These are phyloP conservation scores for Suillus brevipes DNA, from an alignment of 768 basidiomycete genomes.

Conservation along the genomic window DNA sequence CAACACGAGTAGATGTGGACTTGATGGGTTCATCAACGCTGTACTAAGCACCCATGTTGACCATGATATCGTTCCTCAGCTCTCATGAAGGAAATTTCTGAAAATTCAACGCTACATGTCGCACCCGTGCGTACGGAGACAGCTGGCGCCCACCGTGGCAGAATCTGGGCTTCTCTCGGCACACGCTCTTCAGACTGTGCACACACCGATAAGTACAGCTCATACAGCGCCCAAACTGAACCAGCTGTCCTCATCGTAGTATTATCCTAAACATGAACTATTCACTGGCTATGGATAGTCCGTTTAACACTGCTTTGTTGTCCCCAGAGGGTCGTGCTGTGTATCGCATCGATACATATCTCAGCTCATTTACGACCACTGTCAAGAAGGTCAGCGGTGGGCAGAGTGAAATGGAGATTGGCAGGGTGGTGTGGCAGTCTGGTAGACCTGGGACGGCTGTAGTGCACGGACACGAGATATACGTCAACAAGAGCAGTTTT, in stretches of 20 bases:
- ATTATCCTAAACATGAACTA: slow-evolving; percentile 26
- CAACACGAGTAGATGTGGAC: slow-evolving; percentile 18
- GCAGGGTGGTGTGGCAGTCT: slow-evolving; percentile 32
- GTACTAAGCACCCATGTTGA: background rate
- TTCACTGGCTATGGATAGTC: slow-evolving; percentile 32
- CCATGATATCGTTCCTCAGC: background rate
- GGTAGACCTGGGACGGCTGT: slow-evolving; percentile 28
- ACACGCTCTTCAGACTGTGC: slow-evolving; percentile 20
- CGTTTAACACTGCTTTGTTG: slow-evolving; percentile 32
- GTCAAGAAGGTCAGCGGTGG: slow-evolving; percentile 26
- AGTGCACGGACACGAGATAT: slow-evolving; percentile 30
- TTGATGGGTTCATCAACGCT: slow-evolving; percentile 12
- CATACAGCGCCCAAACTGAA: slow-evolving; percentile 13
- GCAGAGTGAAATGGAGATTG: slow-evolving; percentile 26
- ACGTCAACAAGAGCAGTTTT: slow-evolving; percentile 24
- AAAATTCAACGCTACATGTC: slow-evolving; percentile 10
- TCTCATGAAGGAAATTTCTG: background rate
- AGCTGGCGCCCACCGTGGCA: slow-evolving; percentile 34
- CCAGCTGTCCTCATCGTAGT: background rate
- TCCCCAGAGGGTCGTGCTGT: slow-evolving; percentile 29
- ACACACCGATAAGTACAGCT: slow-evolving; percentile 12
- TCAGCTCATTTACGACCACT: slow-evolving; percentile 17
- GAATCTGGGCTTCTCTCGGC: slow-evolving; percentile 35
- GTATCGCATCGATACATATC: slow-evolving; percentile 33
- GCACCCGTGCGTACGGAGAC: background rate